These are phyloP conservation scores for Casaregolazyma lundiana DNA, from an alignment of 1,139 yeast genomes.

Conservation along the genomic window DNA sequence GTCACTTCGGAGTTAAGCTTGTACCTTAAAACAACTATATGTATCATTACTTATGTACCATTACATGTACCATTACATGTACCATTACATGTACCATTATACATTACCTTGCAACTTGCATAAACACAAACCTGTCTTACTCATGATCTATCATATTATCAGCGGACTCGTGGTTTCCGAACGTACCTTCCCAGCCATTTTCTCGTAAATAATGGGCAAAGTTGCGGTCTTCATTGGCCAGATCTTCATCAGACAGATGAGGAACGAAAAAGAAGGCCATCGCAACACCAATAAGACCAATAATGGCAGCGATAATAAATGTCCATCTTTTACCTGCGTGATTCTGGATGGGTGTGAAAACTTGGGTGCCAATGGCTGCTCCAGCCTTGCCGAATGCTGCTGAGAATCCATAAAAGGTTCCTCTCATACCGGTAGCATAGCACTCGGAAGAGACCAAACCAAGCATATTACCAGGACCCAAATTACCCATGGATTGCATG, in stretches of 20 bases:
- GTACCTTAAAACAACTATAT: too few relatives aligned
- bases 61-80: too few relatives aligned
- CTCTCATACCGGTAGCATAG: conserved; percentile 72
- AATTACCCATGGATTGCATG: conserved; percentile 57
- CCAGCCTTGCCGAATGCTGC: conserved; percentile 56
- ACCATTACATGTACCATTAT: too few relatives aligned
- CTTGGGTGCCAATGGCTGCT: conserved; percentile 49
- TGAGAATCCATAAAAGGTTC: conserved; percentile 52
- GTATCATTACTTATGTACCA: too few relatives aligned
- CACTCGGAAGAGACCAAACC: conserved; percentile 66
- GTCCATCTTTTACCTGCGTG: conserved; percentile 42
- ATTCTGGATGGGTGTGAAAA: conserved; percentile 41
- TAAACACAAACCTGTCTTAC: too few relatives aligned
- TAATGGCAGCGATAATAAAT: conserved; percentile 61
- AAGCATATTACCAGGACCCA: conserved; percentile 75
- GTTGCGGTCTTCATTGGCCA: conserved; percentile 58
- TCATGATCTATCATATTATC: conserved; percentile 6
- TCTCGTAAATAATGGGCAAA: conserved; percentile 57
- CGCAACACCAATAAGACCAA: conserved; percentile 65
- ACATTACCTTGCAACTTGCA: too few relatives aligned
- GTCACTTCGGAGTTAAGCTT: too few relatives aligned
- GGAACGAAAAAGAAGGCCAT: conserved; percentile 62
- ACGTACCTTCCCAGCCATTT: conserved; percentile 64
- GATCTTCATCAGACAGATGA: conserved; percentile 61
- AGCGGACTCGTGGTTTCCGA: conserved; percentile 38